phyloP scores from a whole-genome alignment of 192 early-diverging fungal species.

The Umbelopsis vinacea region DNA sequence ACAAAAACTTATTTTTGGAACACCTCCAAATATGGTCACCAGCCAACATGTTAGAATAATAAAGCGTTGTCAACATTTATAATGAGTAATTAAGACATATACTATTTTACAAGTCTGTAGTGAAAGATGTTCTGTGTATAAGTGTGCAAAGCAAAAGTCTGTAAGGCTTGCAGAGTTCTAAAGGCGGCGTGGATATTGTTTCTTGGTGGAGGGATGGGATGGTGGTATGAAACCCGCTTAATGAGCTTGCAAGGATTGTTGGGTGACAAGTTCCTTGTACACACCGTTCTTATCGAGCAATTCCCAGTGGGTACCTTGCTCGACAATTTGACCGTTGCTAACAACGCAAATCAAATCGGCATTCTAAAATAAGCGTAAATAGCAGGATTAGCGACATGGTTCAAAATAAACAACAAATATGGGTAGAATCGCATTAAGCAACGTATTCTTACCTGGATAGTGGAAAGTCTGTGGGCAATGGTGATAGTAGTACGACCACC shows the following conservation, averaged over 20 bases:
- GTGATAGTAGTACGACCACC: conserved; percentile 72
- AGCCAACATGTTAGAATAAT: not conserved
- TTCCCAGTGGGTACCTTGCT: conserved; percentile 80
- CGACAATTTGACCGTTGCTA: conserved; percentile 65
- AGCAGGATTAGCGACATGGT: not conserved
- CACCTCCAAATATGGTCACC: not conserved
- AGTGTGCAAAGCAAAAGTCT: not conserved
- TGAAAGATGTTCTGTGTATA: not conserved
- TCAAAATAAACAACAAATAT: not conserved
- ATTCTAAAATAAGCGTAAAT: conserved; percentile 44
- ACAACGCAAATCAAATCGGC: conserved; percentile 89
- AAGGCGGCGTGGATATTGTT: not conserved
- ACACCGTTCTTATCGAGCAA: conserved; percentile 64
- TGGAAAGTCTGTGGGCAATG: conserved; percentile 76
- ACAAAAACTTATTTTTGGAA: not conserved
- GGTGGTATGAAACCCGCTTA: not conserved
- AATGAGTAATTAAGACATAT: not conserved
- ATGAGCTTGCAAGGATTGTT: conserved; percentile 62
- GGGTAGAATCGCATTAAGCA: not conserved
- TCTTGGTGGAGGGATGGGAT: no score
- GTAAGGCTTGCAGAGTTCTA: conserved; percentile 8
- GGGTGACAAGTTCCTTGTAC: conserved; percentile 65
- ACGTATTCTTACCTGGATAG: conserved; percentile 56
- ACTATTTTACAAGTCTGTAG: conserved; percentile 16
- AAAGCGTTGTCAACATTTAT: not conserved